These are phyloP conservation scores for Trichoderma reesei DNA, from an alignment of 495 filamentous ascomycete genomes.

Conservation along the genomic window DNA sequence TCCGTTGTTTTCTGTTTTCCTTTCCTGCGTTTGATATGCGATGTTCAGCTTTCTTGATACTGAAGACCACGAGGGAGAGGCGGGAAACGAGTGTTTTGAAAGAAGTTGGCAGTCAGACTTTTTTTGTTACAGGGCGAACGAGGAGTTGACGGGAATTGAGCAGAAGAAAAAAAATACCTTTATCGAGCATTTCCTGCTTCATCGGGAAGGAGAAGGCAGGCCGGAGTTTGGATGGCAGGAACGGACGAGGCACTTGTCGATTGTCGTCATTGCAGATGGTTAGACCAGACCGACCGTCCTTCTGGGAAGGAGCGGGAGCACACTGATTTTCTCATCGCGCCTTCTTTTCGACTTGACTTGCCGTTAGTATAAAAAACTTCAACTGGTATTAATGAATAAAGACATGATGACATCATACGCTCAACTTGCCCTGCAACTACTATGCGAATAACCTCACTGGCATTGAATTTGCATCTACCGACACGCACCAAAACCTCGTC, in stretches of 20 bases:
- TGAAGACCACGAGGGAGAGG: not conserved
- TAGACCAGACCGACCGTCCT: not conserved
- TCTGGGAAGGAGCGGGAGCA: conserved; percentile 4
- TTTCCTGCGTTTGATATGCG: not conserved
- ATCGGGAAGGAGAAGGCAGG: not conserved
- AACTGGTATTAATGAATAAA: not conserved
- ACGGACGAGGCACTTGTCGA: conserved; percentile 5
- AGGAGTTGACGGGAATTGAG: not conserved
- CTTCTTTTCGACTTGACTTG: conserved; percentile 6
- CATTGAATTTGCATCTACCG: not conserved
- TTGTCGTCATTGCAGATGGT: not conserved
- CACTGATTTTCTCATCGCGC: conserved; percentile 1
- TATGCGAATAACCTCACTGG: not conserved
- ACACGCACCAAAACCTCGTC: too few species aligned
- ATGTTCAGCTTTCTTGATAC: not conserved
- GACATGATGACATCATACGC: conserved; percentile 4
- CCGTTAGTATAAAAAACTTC: not conserved
- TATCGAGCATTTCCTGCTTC: conserved; percentile 5
- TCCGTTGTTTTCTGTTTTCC: not conserved
- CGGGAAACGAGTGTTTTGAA: not conserved
- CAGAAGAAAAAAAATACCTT: not conserved
- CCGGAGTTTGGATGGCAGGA: conserved; percentile 6
- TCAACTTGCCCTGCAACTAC: not conserved
- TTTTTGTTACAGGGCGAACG: not conserved
- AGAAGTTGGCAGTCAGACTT: not conserved